phyloP scores from a whole-genome alignment of 2,329 filamentous ascomycete species.

The Diatrype stigma region DNA sequence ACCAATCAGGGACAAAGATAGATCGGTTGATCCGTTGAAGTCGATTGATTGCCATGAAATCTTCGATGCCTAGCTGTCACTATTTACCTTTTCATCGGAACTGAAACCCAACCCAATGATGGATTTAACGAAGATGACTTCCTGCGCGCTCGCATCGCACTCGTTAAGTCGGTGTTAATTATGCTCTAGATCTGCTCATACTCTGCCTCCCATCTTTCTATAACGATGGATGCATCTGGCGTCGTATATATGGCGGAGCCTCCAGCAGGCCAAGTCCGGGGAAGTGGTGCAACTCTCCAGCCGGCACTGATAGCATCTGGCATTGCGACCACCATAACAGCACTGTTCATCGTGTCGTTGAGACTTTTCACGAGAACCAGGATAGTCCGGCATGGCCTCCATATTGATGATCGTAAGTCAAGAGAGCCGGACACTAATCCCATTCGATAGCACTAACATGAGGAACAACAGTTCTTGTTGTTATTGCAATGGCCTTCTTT shows the following conservation, averaged over 20 bases:
- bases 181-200: background rate
- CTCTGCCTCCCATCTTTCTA: background rate
- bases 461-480: background rate
- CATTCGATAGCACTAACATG: background rate
- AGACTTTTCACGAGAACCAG: background rate
- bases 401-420: background rate
- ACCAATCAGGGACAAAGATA: no score
- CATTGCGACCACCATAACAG: background rate
- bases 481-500: background rate
- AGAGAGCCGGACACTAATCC: background rate
- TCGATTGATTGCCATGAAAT: no score
- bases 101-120: no score
- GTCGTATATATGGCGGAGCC: background rate
- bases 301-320: background rate
- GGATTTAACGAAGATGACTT: no score
- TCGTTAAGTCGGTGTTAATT: background rate
- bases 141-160: no score
- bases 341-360: background rate
- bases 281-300: background rate
- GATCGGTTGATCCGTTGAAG: no score
- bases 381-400: background rate
- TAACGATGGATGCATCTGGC: background rate
- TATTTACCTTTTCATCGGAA: no score
- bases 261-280: background rate
- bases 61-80: no score